Conservation (phyloP, 1,284 basidiomycete genomes). For the Cronartium ribicola region DNA sequence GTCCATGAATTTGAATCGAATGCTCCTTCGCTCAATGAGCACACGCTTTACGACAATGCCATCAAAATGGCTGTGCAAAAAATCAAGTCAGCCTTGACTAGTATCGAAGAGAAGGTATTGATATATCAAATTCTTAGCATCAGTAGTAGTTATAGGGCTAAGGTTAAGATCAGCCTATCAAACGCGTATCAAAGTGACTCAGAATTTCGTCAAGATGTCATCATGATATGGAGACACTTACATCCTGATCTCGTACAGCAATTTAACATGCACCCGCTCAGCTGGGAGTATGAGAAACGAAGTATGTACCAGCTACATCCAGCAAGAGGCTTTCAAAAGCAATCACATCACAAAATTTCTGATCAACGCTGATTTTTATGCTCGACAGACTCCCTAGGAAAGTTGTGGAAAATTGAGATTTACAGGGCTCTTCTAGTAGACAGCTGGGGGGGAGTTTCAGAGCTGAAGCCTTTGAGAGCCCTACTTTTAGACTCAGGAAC, state of each 20-base stretch:
- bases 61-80: background rate
- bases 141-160: background rate
- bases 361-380: background rate
- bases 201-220: constrained; percentile 3
- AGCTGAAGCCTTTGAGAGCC: background rate
- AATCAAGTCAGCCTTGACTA: background rate
- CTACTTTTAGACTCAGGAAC: background rate
- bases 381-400: background rate
- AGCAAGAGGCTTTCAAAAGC: background rate
- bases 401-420: background rate
- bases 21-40: too few species aligned
- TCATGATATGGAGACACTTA: background rate
- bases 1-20: too few species aligned
- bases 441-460: background rate
- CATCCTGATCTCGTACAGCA: background rate
- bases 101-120: background rate
- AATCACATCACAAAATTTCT: background rate
- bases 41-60: background rate
- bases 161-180: background rate
- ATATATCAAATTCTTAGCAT: background rate
- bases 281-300: background rate
- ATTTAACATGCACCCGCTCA: background rate
- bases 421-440: background rate
- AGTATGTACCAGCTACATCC: background rate
- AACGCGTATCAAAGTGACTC: background rate